Evolutionary conservation across 1,139 yeast genomes (phyloP), one percentile per base, ranked within the genome.

Genomic region (Blastobotrys aristatus): DNA sequence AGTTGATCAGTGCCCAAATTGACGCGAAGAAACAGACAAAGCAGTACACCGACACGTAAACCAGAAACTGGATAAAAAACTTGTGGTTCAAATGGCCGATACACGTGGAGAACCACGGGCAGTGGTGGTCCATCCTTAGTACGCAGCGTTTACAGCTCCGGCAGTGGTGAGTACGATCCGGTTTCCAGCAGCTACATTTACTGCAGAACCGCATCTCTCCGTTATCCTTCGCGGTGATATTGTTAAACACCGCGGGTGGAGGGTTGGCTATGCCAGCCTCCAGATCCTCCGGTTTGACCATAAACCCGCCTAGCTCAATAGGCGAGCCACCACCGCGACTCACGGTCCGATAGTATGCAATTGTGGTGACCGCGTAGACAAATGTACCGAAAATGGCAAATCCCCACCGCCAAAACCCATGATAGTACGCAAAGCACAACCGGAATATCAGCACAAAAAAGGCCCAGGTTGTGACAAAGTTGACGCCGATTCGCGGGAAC

Each of bases 61-160:
- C 40, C 48, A 92, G 66, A 60, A 86, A 84, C 64, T 89, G 96
- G 20, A 88, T 64, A 62, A 88, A 90, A 60, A 71, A 78, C 66
- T 87, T 85, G 59, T 87, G 90, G 66, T 90, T 90, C 41, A 69
- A 69, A 66, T 76, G 84, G 0, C 98, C 98, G 48, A 94, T 79
- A 64, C 98, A 92, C 11, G 79, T 73, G 4, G 95, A 80, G 62
- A 92, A 89, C 98, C 98, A 92, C 0, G 98, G 97, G 63, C 98
- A 92, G 65, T 92, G 97, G 62, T 92, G 98, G 50, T 86, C 77
- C 74, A 70, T 70, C 33, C 67, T 57, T 39, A 70, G 55, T 11
- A 67, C 56, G 49, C 74, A 70, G 32, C 52, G 49, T 30, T 63
- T 57, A 52, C 74, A 71, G 20, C 64, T 53, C 18, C 68, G 55